Conservation (phyloP, 164 flowering plant genomes). For the Tinospora cordifolia region DNA sequence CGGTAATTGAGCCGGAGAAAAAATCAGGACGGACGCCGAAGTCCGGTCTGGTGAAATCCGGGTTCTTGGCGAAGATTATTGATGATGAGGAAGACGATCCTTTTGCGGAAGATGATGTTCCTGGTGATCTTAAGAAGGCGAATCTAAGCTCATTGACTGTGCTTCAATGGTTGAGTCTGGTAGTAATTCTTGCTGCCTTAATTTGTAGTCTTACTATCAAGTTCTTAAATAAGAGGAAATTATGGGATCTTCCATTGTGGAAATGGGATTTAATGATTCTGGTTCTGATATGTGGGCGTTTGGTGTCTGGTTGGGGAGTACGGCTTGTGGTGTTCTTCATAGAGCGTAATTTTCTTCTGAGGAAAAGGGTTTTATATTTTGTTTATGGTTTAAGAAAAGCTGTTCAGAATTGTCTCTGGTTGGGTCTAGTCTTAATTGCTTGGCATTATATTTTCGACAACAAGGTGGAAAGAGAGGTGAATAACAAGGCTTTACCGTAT, state of each 20-base stretch:
- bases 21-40: no score
- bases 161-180: constrained; percentile 41
- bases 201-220: constrained; percentile 38
- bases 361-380: constrained; percentile 61
- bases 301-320: constrained; percentile 65
- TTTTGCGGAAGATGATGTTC: constrained; percentile 40
- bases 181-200: constrained; percentile 34
- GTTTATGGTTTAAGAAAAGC: constrained; percentile 62
- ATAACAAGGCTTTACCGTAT: constrained; percentile 29
- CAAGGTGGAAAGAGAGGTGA: constrained; percentile 33
- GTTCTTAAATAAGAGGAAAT: constrained; percentile 10
- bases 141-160: constrained; percentile 23
- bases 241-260: constrained; percentile 56
- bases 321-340: constrained; percentile 47
- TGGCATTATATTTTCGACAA: constrained; percentile 51
- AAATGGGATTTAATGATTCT: constrained; percentile 61
- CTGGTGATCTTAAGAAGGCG: constrained; percentile 33
- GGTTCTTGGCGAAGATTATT: constrained; percentile 9
- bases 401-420: constrained; percentile 64
- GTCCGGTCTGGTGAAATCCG: no score
- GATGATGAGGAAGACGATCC: constrained; percentile 46
- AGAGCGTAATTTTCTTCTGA: constrained; percentile 54
- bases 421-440: constrained; percentile 48
- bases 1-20: constrained; percentile 5
- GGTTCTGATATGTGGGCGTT: constrained; percentile 60